Evolutionary conservation across 768 basidiomycete genomes (phyloP).

Genomic region (Hericium erinaceus): DNA sequence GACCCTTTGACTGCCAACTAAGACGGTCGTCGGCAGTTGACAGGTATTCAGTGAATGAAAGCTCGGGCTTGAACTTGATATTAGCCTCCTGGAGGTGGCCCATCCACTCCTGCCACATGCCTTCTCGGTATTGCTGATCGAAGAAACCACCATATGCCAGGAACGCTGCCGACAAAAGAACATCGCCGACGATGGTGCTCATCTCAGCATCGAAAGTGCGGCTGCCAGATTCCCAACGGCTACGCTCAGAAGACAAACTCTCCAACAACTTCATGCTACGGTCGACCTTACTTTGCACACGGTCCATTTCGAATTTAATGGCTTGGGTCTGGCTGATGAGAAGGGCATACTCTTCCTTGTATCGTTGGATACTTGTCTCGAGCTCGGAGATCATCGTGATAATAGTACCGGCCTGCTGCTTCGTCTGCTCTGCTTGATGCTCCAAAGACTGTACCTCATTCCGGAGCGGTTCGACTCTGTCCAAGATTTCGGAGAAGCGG

Average conservation of each 20-base stretch:
- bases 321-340: slow-evolving; percentile 96
- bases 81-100: slow-evolving; percentile 81
- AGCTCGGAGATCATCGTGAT: slow-evolving; percentile 89
- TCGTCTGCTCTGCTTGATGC: slow-evolving; percentile 87
- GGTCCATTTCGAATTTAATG: slow-evolving; percentile 96
- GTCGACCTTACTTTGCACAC: slow-evolving; percentile 93
- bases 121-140: slow-evolving; percentile 95
- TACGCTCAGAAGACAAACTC: slow-evolving; percentile 89
- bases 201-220: slow-evolving; percentile 95
- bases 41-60: slow-evolving; percentile 90
- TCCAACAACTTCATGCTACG: slow-evolving; percentile 92
- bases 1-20: slow-evolving; percentile 88
- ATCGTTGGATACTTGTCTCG: slow-evolving; percentile 83
- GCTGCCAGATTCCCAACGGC: slow-evolving; percentile 91
- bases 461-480: slow-evolving; percentile 92
- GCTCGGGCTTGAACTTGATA: slow-evolving; percentile 86
- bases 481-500: slow-evolving; percentile 91
- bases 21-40: slow-evolving; percentile 96
- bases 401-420: slow-evolving; percentile 85
- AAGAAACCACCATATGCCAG: slow-evolving; percentile 97
- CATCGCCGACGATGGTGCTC: slow-evolving; percentile 97
- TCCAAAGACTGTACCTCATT: slow-evolving; percentile 93
- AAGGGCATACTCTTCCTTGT: slow-evolving; percentile 96
- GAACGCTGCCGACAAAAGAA: slow-evolving; percentile 91
- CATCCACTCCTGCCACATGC: slow-evolving; percentile 96